Percentiles rank a stretch among this genome's conserved stretches.
Evolutionary conservation across 1,284 basidiomycete genomes (phyloP).

Genomic region (Sanghuangporus sanghuang): DNA sequence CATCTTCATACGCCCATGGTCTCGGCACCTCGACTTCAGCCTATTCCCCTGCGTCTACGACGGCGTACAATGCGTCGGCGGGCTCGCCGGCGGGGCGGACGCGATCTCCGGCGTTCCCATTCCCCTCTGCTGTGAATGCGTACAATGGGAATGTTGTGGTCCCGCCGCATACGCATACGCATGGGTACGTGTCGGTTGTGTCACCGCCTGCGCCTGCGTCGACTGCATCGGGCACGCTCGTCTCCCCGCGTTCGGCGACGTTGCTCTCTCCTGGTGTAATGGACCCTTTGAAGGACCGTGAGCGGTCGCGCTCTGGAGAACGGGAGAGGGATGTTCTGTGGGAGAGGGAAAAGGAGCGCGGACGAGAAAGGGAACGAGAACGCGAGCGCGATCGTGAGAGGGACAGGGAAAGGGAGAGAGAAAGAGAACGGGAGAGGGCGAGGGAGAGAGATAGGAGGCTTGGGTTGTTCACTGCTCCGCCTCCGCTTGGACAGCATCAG

Average conservation of each 20-base stretch:
- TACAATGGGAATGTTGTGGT: not conserved
- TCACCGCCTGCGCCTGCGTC: not conserved
- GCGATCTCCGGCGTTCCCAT: not conserved
- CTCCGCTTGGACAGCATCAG: not conserved
- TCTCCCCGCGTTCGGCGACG: not conserved
- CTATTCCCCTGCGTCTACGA: constrained; percentile 40
- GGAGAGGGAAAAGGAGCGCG: not conserved
- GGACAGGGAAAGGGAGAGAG: not conserved
- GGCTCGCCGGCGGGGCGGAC: not conserved
- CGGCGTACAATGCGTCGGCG: constrained; percentile 26
- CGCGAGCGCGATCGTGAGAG: not conserved
- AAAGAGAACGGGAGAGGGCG: not conserved
- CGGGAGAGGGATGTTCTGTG: not conserved
- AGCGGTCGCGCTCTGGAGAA: not conserved
- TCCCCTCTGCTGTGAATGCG: not conserved
- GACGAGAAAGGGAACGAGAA: not conserved
- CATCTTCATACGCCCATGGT: not conserved
- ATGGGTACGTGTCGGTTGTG: not conserved
- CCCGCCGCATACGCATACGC: not conserved
- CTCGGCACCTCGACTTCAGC: constrained; percentile 22
- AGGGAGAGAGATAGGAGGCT: not conserved
- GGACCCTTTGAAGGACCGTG: not conserved
- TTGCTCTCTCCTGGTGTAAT: not conserved
- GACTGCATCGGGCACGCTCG: not conserved
- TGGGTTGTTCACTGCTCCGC: not conserved